Evolutionary conservation across 2,329 filamentous ascomycete genomes (phyloP).

Genomic region (Akanthomyces lecanii): DNA sequence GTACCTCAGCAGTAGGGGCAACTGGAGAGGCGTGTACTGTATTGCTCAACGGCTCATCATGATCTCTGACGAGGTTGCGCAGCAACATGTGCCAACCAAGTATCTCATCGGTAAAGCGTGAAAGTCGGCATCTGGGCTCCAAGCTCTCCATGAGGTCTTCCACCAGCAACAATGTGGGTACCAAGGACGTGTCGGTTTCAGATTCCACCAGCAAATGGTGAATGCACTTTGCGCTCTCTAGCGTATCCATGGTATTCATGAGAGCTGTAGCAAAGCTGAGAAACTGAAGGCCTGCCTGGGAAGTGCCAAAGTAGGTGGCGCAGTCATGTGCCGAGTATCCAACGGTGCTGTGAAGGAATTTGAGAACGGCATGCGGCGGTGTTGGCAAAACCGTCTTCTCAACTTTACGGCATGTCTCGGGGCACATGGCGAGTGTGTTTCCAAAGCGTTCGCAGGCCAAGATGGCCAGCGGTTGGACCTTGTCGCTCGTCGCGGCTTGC

Average conservation of each 20-base stretch:
- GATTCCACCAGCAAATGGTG: neutral
- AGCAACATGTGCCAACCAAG: neutral
- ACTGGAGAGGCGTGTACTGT: no score
- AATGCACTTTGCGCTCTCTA: neutral
- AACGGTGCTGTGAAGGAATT: neutral
- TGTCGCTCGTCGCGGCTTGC: slow-evolving; percentile 23
- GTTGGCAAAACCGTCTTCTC: slow-evolving; percentile 18
- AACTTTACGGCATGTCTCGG: slow-evolving; percentile 21
- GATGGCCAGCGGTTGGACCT: slow-evolving; percentile 23
- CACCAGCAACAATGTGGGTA: neutral
- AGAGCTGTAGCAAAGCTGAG: slow-evolving; percentile 19
- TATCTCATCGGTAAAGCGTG: neutral
- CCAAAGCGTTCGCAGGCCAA: slow-evolving; percentile 26
- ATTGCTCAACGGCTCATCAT: neutral
- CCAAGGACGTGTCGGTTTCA: neutral
- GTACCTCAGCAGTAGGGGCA: neutral
- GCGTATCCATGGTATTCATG: slow-evolving; percentile 10
- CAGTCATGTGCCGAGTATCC: neutral
- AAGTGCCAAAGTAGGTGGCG: neutral
- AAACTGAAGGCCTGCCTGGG: slow-evolving; percentile 19
- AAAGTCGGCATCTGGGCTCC: neutral
- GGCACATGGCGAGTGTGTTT: slow-evolving; percentile 22
- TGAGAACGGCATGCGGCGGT: slow-evolving; percentile 11
- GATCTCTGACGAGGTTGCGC: no score
- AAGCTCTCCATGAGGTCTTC: neutral